Evolutionary conservation across 306 rosid genomes (phyloP).

Genomic region (Pterocarpus macrocarpus): DNA sequence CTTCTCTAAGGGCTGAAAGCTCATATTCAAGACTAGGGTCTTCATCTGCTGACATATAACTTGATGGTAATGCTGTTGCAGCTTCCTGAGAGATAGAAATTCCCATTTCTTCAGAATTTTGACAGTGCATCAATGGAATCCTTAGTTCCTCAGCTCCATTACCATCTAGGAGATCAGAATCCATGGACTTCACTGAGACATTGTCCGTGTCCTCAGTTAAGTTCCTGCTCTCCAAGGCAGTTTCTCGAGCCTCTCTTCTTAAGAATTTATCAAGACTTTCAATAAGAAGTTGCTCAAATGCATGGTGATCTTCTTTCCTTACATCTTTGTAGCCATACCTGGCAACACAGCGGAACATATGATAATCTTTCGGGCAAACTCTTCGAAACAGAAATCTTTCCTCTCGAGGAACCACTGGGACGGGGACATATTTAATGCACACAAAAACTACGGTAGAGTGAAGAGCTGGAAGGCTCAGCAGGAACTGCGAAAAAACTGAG

Average conservation of each 20-base stretch:
- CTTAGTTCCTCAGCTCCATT: slow-evolving; percentile 63
- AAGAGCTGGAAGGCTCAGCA: slow-evolving; percentile 91
- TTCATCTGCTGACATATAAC: slow-evolving; percentile 64
- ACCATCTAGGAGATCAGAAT: slow-evolving; percentile 50
- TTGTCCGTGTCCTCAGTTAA: slow-evolving; percentile 57
- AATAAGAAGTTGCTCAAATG: slow-evolving; percentile 85
- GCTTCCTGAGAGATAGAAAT: slow-evolving; percentile 49
- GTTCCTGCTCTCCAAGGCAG: slow-evolving; percentile 70
- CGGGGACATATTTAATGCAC: slow-evolving; percentile 92
- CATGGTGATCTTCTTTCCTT: slow-evolving; percentile 92
- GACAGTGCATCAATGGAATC: slow-evolving; percentile 63
- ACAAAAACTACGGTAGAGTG: slow-evolving; percentile 87
- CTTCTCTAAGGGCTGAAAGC: slow-evolving; percentile 79
- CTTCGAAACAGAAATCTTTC: slow-evolving; percentile 91
- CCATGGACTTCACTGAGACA: slow-evolving; percentile 54
- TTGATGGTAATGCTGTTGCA: slow-evolving; percentile 45
- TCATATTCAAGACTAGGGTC: slow-evolving; percentile 75
- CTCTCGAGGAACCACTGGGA: slow-evolving; percentile 94
- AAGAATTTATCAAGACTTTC: slow-evolving; percentile 90
- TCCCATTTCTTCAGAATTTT: slow-evolving; percentile 49
- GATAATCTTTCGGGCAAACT: slow-evolving; percentile 93
- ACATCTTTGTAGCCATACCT: slow-evolving; percentile 93
- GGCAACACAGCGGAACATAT: slow-evolving; percentile 91
- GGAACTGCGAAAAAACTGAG: slow-evolving; percentile 85
- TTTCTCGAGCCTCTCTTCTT: slow-evolving; percentile 88